Evolutionary conservation across 2,329 filamentous ascomycete genomes (phyloP).

Genomic region (Fusarium beomiforme): DNA sequence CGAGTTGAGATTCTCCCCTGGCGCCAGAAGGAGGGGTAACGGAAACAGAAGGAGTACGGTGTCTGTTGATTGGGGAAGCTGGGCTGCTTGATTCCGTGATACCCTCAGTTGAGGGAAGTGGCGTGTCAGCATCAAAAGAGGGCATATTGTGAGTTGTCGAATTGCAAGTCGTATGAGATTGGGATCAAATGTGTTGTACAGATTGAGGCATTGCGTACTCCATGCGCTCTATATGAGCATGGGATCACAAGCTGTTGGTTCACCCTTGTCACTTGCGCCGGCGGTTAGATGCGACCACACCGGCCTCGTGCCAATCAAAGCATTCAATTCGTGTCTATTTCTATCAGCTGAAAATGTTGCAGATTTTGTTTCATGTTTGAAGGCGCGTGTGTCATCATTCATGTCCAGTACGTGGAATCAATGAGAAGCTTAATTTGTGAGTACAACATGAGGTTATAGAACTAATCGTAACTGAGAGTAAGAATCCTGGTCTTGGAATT

Average conservation of each 20-base stretch:
- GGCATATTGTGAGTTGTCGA: neutral
- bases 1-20: neutral
- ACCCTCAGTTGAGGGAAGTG: slow-evolving; percentile 2
- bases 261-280: neutral
- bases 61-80: neutral
- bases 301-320: neutral
- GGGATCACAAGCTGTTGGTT: neutral
- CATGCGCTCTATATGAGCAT: neutral
- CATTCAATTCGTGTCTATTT: neutral
- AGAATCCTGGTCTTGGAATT: too few relatives aligned
- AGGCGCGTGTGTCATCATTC: too few relatives aligned
- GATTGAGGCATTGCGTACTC: neutral
- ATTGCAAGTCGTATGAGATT: neutral
- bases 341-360: slow-evolving; percentile 1
- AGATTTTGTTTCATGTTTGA: neutral
- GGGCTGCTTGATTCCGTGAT: neutral
- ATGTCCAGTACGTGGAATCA: too few relatives aligned
- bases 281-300: slow-evolving; percentile 2
- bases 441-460: too few relatives aligned
- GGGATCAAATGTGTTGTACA: neutral
- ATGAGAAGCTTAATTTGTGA: too few relatives aligned
- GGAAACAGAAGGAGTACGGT: slow-evolving; percentile 31
- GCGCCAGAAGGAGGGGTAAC: slow-evolving; percentile 4
- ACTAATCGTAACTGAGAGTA: too few relatives aligned
- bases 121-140: neutral